These are phyloP conservation scores for Boletellus ananas DNA, from an alignment of 768 basidiomycete species.

Conservation along the genomic window DNA sequence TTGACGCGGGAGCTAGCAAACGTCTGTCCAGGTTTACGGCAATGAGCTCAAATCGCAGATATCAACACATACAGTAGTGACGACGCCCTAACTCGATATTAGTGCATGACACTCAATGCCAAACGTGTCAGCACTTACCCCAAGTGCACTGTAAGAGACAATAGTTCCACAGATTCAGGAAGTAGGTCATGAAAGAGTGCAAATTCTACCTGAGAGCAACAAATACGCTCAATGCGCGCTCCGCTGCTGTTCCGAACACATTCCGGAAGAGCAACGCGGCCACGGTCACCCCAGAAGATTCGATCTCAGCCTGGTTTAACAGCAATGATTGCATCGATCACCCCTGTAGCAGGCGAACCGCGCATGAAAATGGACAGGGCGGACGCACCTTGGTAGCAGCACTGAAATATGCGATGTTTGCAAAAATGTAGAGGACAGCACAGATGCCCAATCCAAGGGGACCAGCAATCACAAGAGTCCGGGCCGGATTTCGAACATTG, in stretches of 20 bases:
- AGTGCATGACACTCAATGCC: neutral
- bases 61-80: constrained; percentile 27
- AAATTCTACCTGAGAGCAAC: constrained; percentile 49
- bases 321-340: neutral
- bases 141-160: constrained; percentile 31
- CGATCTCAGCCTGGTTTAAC: constrained; percentile 39
- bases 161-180: neutral
- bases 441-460: constrained; percentile 56
- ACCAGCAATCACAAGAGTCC: constrained; percentile 60
- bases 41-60: neutral
- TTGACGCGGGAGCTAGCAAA: constrained; percentile 51
- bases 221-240: constrained; percentile 53
- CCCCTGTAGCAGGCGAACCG: neutral
- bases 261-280: constrained; percentile 57
- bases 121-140: constrained; percentile 18
- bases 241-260: constrained; percentile 51
- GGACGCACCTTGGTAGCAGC: constrained; percentile 22
- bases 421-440: constrained; percentile 49
- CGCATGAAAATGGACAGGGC: neutral
- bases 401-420: constrained; percentile 57
- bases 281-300: constrained; percentile 49
- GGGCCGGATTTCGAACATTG: constrained; percentile 55
- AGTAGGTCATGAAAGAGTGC: neutral
- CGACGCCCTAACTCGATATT: constrained; percentile 24
- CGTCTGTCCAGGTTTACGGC: constrained; percentile 32